Conservation (phyloP, 169 alveolate genomes). For the Plasmodium ovale region DNA sequence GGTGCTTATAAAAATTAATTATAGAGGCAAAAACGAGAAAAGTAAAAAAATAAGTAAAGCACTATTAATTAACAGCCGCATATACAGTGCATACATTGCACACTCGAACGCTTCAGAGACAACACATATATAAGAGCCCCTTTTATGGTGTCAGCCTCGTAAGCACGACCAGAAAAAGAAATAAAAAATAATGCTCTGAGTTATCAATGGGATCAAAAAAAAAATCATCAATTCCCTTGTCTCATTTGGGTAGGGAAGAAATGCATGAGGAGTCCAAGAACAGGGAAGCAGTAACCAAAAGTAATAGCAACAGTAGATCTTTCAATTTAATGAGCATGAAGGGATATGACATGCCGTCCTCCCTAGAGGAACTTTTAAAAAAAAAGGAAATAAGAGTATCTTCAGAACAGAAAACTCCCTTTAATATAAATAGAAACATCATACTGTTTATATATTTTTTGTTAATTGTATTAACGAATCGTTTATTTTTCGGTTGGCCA, state of each 20-base stretch:
- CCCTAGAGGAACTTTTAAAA: constrained; percentile 24
- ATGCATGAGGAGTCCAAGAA: not conserved
- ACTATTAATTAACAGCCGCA: too few species aligned
- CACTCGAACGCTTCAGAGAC: too few species aligned
- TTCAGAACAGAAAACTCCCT: constrained; percentile 61
- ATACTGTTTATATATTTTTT: constrained; percentile 29
- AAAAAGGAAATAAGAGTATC: constrained; percentile 54
- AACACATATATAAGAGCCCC: too few species aligned
- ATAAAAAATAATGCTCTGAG: not conserved
- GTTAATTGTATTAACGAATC: constrained; percentile 46
- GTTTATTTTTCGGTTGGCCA: constrained; percentile 77
- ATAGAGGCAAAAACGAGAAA: not conserved
- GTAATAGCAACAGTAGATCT: too few species aligned
- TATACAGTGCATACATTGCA: too few species aligned
- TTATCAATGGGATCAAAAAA: constrained; percentile 31
- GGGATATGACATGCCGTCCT: constrained; percentile 61
- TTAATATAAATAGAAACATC: constrained; percentile 40
- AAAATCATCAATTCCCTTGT: constrained; percentile 19
- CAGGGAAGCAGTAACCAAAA: too few species aligned
- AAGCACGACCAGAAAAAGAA: too few species aligned
- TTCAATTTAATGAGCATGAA: constrained; percentile 16
- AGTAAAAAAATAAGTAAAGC: too few species aligned
- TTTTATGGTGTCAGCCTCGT: too few species aligned
- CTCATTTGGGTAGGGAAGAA: constrained; percentile 10
- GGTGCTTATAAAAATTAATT: not conserved